Percentiles rank a stretch among this genome's conserved stretches.
Conservation (phyloP, 73 alveolate genomes). For the Uronychia setigera region DNA sequence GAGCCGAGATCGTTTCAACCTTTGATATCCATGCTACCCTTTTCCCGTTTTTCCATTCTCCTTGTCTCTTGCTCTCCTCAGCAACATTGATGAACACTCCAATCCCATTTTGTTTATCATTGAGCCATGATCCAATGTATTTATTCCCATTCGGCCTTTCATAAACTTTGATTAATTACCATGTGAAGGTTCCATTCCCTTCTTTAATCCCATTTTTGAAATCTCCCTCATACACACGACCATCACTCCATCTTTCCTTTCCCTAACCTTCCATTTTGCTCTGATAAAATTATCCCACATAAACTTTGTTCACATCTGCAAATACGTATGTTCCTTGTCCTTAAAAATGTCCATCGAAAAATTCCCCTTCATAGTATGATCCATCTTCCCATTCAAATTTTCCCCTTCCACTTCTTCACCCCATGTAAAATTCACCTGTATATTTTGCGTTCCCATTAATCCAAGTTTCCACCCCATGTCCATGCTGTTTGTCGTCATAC, state of each 20-base stretch:
- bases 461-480: constrained; percentile 27
- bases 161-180: constrained; percentile 32
- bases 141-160: constrained; percentile 72
- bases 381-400: constrained; percentile 35
- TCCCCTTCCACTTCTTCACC: constrained; percentile 22
- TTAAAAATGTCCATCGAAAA: background rate
- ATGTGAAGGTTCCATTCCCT: constrained; percentile 78
- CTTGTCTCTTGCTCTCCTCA: constrained; percentile 38
- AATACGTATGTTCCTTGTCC: background rate
- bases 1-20: constrained; percentile 5
- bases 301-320: background rate
- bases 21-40: constrained; percentile 61
- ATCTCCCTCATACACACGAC: constrained; percentile 78
- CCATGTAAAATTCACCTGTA: constrained; percentile 19
- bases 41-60: constrained; percentile 76
- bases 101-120: constrained; percentile 77
- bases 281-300: background rate
- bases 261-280: background rate
- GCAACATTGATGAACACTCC: constrained; percentile 61
- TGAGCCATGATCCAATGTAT: constrained; percentile 74
- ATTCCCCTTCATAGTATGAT: background rate
- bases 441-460: constrained; percentile 7
- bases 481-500: constrained; percentile 35
- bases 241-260: constrained; percentile 26
- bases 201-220: constrained; percentile 68